Percentiles rank a stretch among this genome's conserved stretches.
These are phyloP conservation scores for Cenococcum geophilum DNA, from an alignment of 495 filamentous ascomycete species.

Conservation along the genomic window DNA sequence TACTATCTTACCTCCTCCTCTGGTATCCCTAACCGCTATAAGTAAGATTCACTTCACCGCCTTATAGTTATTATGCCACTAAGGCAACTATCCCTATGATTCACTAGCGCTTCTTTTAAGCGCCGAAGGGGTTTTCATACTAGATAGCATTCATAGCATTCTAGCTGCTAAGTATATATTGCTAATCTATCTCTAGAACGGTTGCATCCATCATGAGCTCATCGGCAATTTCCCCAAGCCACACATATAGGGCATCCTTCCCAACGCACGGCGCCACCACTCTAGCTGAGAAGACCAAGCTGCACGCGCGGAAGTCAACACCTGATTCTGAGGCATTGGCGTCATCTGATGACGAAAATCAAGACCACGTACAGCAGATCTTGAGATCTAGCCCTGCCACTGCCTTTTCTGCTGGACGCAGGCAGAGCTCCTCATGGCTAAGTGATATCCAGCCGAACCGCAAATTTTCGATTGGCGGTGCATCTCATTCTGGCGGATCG, in stretches of 20 bases:
- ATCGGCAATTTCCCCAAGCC: background rate
- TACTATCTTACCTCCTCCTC: no score
- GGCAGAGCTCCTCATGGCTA: conserved; percentile 26
- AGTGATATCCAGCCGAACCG: conserved; percentile 29
- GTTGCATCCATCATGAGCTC: background rate
- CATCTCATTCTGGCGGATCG: conserved; percentile 16
- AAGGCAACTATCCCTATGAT: no score
- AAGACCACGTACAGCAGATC: conserved; percentile 17
- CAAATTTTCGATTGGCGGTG: conserved; percentile 24
- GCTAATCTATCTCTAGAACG: no score
- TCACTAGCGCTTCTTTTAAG: no score
- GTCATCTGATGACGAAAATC: conserved; percentile 30
- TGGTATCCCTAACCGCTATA: no score
- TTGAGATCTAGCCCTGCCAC: background rate
- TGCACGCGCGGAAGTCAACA: conserved; percentile 24
- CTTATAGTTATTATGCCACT: no score
- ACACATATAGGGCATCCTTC: conserved; percentile 6
- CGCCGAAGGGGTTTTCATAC: no score
- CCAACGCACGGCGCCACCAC: conserved; percentile 1
- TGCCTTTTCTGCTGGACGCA: conserved; percentile 4
- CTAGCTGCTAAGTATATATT: no score
- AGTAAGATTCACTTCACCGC: no score
- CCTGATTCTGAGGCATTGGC: conserved; percentile 31
- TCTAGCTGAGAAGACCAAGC: conserved; percentile 15
- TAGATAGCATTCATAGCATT: no score